phyloP scores from a whole-genome alignment of 179 eudicot genomes.

The Beta lomatogona region DNA sequence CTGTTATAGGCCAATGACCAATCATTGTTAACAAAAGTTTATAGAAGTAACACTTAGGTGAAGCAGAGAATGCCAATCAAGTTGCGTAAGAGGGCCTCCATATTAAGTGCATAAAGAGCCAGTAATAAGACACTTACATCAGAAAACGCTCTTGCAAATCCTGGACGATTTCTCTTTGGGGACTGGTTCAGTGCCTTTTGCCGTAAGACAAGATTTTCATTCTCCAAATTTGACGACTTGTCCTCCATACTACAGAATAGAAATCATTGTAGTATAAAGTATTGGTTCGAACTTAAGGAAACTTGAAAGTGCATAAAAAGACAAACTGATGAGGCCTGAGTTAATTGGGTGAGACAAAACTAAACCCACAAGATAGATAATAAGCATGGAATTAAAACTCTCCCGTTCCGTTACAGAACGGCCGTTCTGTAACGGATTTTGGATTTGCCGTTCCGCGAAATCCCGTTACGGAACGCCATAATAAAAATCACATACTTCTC shows the following conservation, averaged over 20 bases:
- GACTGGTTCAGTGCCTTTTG: slow-evolving; percentile 72
- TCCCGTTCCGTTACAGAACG: no score
- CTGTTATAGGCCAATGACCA: no score
- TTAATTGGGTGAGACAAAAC: neutral
- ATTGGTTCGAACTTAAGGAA: neutral
- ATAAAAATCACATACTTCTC: no score
- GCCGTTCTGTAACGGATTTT: no score
- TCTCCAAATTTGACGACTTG: slow-evolving; percentile 72
- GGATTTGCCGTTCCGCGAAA: no score
- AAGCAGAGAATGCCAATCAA: neutral
- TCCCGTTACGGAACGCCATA: no score
- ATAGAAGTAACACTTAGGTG: neutral
- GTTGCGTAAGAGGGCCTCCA: neutral
- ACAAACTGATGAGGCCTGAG: neutral
- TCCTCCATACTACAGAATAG: slow-evolving; percentile 66
- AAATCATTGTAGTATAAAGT: neutral
- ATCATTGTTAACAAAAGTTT: no score
- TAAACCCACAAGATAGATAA: neutral
- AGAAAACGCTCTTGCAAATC: slow-evolving; percentile 57
- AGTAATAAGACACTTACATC: slow-evolving; percentile 56
- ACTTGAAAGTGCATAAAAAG: neutral
- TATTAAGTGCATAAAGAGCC: neutral
- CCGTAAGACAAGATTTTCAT: slow-evolving; percentile 87
- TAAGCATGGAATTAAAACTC: no score
- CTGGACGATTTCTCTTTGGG: slow-evolving; percentile 63